Conservation (phyloP, 495 filamentous ascomycete species). For the Xylaria grammica region DNA sequence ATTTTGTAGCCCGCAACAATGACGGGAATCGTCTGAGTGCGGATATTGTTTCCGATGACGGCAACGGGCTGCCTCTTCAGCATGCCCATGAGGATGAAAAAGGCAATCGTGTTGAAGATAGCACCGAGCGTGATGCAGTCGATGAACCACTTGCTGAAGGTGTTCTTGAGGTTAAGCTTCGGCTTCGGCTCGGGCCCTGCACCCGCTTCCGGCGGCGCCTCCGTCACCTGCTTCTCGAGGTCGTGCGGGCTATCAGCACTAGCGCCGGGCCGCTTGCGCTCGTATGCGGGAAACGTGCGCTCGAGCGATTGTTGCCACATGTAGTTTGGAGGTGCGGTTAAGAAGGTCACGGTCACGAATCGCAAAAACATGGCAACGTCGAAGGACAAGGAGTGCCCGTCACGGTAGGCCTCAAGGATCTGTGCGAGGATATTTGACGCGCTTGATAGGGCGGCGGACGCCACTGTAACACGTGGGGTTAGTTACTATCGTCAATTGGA, state of each 20-base stretch:
- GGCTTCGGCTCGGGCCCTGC: conserved; percentile 26
- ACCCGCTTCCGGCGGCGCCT: conserved; percentile 1
- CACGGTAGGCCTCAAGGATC: conserved; percentile 39
- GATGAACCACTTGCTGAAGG: conserved; percentile 41
- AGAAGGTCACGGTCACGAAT: conserved; percentile 36
- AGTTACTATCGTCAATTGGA: neutral
- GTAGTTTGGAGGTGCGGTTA: conserved; percentile 40
- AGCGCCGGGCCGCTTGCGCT: conserved; percentile 20
- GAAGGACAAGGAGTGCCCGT: conserved; percentile 32
- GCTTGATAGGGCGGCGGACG: conserved; percentile 36
- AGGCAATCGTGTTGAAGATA: conserved; percentile 40
- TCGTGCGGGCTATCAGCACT: conserved; percentile 20
- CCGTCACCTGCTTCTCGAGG: conserved; percentile 31
- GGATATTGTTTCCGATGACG: conserved; percentile 31
- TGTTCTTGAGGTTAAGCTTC: conserved; percentile 37
- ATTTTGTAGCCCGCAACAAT: conserved; percentile 42
- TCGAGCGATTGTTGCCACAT: conserved; percentile 41
- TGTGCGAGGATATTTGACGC: conserved; percentile 38
- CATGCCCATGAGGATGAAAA: conserved; percentile 41
- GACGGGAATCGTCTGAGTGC: conserved; percentile 37
- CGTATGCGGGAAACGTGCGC: conserved; percentile 39
- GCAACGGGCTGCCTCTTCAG: conserved; percentile 32
- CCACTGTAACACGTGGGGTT: conserved; percentile 21
- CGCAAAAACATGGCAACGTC: conserved; percentile 36
- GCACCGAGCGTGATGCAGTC: conserved; percentile 43